Evolutionary conservation across 495 filamentous ascomycete species (phyloP), one percentile per base, ranked within the genome.

Genomic region (Talaromyces thailandensis): DNA sequence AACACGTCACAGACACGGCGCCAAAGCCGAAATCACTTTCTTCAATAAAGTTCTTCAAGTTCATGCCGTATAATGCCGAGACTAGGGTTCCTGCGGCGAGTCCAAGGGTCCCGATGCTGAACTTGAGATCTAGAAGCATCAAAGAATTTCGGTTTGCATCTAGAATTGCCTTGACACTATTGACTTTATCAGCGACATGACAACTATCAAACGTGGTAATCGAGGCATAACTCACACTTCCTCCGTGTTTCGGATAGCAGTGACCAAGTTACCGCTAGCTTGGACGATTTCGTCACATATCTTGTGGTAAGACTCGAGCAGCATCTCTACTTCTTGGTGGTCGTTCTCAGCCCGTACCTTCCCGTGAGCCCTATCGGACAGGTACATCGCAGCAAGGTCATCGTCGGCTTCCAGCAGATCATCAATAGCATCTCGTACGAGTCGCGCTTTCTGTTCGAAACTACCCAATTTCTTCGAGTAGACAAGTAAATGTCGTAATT

Each of bases 61-160:
- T 98, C 93, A 97, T 97, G 66, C 94, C 94, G 79, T 98, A 98
- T 12, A 98, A 86, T n/a, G 91, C 92, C 28, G 94, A 94, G 69
- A 96, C 84, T 69, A 98, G 92, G 56, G 95, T 96, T 31, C 94
- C 94, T 66, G 91, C 88, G 61, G 90, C 93, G 31, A 98, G 84
- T 2, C 92, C 92, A 9, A 98, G 83, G 3, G 94, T 98, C 43
- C 91, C 90, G 62, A 98, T 93, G 69, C 88, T 93, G 77, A 98
- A 96, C 71, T 96, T 96, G 58, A 98, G 85, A 60, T 97, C 95
- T 35, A 98, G 86, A 21, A 98, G 84, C 95, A 98, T 98, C 66
- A 98, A 89, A 21, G 91, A 90, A 81, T 98, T 98, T 64, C 94
- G 95, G 71, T 98, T 98, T 43, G 81, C 92, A 71, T 98, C 94